phyloP scores from a whole-genome alignment of 345 rosid genomes.

The Hevea brasiliensis region DNA sequence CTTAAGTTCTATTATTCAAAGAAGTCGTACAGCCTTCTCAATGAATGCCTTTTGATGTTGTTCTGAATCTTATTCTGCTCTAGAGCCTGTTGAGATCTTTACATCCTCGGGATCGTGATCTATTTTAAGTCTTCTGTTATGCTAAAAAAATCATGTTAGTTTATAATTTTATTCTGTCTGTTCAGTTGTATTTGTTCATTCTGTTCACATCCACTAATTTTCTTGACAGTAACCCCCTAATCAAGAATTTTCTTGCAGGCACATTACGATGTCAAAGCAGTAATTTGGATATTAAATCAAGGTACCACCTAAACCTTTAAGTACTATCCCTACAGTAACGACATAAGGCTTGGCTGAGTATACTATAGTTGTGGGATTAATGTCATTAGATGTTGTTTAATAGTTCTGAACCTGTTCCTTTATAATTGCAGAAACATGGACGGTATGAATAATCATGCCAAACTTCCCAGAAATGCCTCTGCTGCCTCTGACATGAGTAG shows the following conservation, averaged over 20 bases:
- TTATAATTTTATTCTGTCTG: not conserved
- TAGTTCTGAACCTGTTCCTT: constrained; percentile 4
- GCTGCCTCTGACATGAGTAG: constrained; percentile 65
- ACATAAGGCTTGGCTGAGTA: not conserved
- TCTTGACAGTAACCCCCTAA: constrained; percentile 17
- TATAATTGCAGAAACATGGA: constrained; percentile 48
- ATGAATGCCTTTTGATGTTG: not conserved
- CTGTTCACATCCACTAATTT: constrained; percentile 1
- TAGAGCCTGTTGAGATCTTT: not conserved
- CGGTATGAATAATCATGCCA: constrained; percentile 45
- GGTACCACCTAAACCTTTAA: constrained; percentile 33
- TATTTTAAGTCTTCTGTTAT: not conserved
- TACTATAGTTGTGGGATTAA: not conserved
- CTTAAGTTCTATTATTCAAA: too few relatives aligned
- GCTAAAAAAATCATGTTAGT: not conserved
- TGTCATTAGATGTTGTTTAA: not conserved
- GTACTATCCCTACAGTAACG: not conserved
- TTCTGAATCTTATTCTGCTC: constrained; percentile 4
- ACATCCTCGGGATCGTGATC: not conserved
- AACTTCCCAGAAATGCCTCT: constrained; percentile 66
- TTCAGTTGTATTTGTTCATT: constrained; percentile 10
- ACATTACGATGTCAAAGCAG: constrained; percentile 49
- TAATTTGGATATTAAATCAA: constrained; percentile 55
- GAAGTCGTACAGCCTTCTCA: constrained; percentile 4
- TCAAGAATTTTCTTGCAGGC: constrained; percentile 42